These are phyloP conservation scores for Pseudopithomyces maydicus DNA, from an alignment of 2,329 filamentous ascomycete genomes.

Conservation along the genomic window DNA sequence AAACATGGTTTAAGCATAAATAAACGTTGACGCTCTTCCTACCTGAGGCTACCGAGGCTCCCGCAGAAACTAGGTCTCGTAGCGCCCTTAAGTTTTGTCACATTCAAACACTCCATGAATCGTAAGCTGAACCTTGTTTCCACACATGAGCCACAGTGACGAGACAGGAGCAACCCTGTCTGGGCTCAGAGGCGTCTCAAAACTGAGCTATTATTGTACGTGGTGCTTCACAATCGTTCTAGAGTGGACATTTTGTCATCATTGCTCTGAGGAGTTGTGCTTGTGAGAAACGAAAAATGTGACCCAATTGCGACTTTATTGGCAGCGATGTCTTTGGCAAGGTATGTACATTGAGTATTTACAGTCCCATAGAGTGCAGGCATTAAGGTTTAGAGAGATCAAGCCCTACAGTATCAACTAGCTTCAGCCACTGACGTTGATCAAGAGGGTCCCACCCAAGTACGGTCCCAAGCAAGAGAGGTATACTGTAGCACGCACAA, in stretches of 20 bases:
- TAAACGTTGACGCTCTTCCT: slow-evolving; percentile 6
- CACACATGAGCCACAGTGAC: neutral
- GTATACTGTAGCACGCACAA: neutral
- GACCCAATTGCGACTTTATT: no score
- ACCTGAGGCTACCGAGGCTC: slow-evolving; percentile 3
- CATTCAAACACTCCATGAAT: slow-evolving; percentile 23
- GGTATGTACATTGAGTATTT: slow-evolving; percentile 25
- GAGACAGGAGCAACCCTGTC: neutral
- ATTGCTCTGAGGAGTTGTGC: neutral
- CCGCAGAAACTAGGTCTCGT: slow-evolving; percentile 5
- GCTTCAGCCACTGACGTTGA: slow-evolving; percentile 2
- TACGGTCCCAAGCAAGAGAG: neutral
- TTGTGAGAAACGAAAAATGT: neutral
- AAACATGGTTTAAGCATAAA: slow-evolving; percentile 23
- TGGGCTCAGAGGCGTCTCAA: neutral
- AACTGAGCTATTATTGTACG: neutral
- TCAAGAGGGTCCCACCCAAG: neutral
- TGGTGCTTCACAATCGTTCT: neutral
- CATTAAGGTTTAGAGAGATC: no score
- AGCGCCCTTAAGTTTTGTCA: neutral
- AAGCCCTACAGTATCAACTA: no score
- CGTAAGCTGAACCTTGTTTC: slow-evolving; percentile 11
- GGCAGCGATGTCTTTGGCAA: neutral
- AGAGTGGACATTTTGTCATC: neutral
- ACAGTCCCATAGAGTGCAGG: neutral